Percentiles rank a stretch among this genome's conserved stretches.
These are phyloP conservation scores for Lophiostoma macrostomum DNA, from an alignment of 495 filamentous ascomycete genomes.

Conservation along the genomic window DNA sequence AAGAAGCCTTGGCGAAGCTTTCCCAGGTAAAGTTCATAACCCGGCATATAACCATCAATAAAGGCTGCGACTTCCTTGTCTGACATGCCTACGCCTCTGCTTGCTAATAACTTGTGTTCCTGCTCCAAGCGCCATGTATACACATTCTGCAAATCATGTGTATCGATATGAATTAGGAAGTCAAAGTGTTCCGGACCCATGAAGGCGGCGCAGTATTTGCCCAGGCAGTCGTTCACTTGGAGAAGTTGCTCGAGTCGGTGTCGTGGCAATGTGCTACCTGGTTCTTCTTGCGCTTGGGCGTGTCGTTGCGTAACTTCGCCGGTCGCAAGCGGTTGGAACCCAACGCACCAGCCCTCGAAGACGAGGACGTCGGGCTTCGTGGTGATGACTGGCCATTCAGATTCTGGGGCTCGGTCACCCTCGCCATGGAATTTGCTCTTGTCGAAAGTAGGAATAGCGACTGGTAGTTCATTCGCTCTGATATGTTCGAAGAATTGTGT, in stretches of 20 bases:
- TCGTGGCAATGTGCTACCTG: no score
- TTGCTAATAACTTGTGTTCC: no score
- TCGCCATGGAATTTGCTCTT: constrained; percentile 28
- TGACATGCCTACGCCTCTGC: no score
- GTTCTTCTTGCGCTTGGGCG: no score
- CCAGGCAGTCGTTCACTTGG: no score
- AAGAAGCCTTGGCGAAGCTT: constrained; percentile 17
- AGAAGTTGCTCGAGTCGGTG: no score
- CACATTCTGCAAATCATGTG: constrained; percentile 20
- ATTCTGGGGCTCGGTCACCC: constrained; percentile 14
- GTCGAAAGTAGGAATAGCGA: constrained; percentile 25
- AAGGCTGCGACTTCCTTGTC: constrained; percentile 14
- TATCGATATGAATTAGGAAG: constrained; percentile 30
- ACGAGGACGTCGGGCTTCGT: no score
- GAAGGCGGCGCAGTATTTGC: constrained; percentile 1
- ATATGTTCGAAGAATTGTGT: constrained; percentile 9
- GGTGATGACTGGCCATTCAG: constrained; percentile 3
- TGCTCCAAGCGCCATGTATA: constrained; percentile 22
- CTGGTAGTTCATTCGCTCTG: background rate
- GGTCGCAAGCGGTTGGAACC: no score
- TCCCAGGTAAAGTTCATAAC: constrained; percentile 21
- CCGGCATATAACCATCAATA: constrained; percentile 24
- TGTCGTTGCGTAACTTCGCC: no score
- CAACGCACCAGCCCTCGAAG: constrained; percentile 26
- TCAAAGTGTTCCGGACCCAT: constrained; percentile 28